Base-by-base conservation (phyloP, 1,284 basidiomycete genomes). In the Bjerkandera adusta region DNA sequence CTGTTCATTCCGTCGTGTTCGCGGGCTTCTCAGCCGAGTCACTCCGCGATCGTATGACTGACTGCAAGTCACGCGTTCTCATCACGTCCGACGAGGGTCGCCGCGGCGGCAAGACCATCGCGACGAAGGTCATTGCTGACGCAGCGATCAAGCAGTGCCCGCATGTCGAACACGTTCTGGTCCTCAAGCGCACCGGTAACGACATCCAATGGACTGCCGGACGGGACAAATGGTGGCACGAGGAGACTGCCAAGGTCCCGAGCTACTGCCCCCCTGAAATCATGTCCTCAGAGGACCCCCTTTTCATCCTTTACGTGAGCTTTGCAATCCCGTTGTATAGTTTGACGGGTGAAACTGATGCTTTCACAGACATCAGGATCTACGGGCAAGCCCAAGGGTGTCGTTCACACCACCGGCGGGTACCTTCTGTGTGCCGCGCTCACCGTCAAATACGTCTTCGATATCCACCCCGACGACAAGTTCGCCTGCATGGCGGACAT, bases 401-500 rank as follows among this genome's bases (percentile, higher is more conserved):
- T 98, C 50, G 92, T 97, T 12, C 95, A 97, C 71, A 89, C 89
- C 43, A 96, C 93, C 13, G 95, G 75, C n/a, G 95, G 92, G 25
- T 97, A 96, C 70, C 78, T 96, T 46, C 88, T 97, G 40, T 83
- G 92, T 56, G 92, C 91, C 1, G 85, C 90, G 1, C 65, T 97
- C 47, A 93, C 92, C n/a, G 83, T 95, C 67, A 97, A 97, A 72
- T 90, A 92, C 68, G 91, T 97, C 53, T 99, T 98, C 61, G 97
- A 99, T 65, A 83, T 97, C 24, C 97, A 99, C 68, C 81, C 86
- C 12, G 89, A 88, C 46, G 89, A 95, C 71, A 83, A 77, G 57
- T 98, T 96, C 66, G 96, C 89, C 4, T 99, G 97, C 76, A 96
- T 98, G 95, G 96, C 96, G 53, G 96, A 99, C 65, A 81, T 99